Evolutionary conservation across 495 filamentous ascomycete species (phyloP).

Genomic region (Schizothecium vesticola): DNA sequence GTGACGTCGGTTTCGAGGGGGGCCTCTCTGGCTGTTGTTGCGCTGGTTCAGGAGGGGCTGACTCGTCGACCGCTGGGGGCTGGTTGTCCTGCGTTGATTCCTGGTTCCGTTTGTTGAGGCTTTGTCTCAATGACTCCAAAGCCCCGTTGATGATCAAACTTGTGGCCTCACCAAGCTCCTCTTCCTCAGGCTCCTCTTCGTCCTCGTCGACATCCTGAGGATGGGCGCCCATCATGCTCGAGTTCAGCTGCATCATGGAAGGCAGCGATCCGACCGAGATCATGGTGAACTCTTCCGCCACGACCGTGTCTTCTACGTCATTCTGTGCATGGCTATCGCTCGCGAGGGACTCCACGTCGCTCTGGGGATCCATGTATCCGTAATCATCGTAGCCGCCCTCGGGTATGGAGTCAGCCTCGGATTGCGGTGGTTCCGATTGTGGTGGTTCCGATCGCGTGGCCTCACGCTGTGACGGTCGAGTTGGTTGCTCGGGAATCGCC

Average conservation of each 20-base stretch:
- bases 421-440: background rate
- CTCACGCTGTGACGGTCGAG: background rate
- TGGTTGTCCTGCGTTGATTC: background rate
- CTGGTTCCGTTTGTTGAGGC: conserved; percentile 18
- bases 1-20: background rate
- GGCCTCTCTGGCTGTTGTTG: background rate
- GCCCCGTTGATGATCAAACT: conserved; percentile 41
- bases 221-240: conserved; percentile 11
- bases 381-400: conserved; percentile 12
- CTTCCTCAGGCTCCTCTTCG: conserved; percentile 28
- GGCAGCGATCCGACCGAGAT: conserved; percentile 42
- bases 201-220: conserved; percentile 15
- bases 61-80: background rate
- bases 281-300: conserved; percentile 48
- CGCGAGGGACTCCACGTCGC: conserved; percentile 18
- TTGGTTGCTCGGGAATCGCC: background rate
- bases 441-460: background rate
- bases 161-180: conserved; percentile 41
- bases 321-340: conserved; percentile 7
- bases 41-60: conserved; percentile 3
- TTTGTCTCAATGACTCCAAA: conserved; percentile 37
- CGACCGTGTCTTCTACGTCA: conserved; percentile 35
- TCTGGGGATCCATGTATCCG: conserved; percentile 21
- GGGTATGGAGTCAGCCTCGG: conserved; percentile 11
- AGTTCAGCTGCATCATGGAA: conserved; percentile 26